phyloP scores from a whole-genome alignment of 257 asterid genomes.

The Forsythia suspensa region DNA sequence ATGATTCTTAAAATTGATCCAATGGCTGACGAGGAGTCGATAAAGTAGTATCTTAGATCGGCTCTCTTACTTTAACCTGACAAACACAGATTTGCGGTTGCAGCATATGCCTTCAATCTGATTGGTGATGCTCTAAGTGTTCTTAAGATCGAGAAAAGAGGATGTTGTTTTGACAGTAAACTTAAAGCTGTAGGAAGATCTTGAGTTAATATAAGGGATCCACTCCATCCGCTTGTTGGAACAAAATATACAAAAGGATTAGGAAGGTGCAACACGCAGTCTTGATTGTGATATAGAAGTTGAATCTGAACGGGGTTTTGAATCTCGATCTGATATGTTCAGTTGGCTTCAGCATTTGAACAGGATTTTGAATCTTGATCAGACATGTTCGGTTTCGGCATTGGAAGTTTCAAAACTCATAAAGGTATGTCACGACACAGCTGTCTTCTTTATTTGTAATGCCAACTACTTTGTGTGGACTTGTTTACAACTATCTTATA shows the following conservation, averaged over 20 bases:
- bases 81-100: too few species aligned
- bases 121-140: too few species aligned
- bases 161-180: too few species aligned
- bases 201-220: slow-evolving; percentile 38
- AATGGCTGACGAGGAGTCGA: too few species aligned
- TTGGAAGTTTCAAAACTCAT: slow-evolving; percentile 71
- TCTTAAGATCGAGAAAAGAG: too few species aligned
- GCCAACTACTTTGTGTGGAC: slow-evolving; percentile 2
- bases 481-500: slow-evolving; percentile 2
- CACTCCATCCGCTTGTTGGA: slow-evolving; percentile 89
- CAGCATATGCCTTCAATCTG: too few species aligned
- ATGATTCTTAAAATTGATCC: too few species aligned
- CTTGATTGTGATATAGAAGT: slow-evolving; percentile 37
- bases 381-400: slow-evolving; percentile 46
- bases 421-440: slow-evolving; percentile 39
- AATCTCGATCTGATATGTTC: slow-evolving; percentile 61
- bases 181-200: too few species aligned
- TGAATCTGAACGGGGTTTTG: slow-evolving; percentile 49
- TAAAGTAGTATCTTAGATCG: too few species aligned
- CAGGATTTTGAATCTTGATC: too few species aligned
- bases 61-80: too few species aligned
- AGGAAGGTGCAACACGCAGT: slow-evolving; percentile 48
- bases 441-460: slow-evolving; percentile 27
- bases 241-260: slow-evolving; percentile 67
- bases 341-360: too few species aligned